Conservation (phyloP, 2,329 filamentous ascomycete species). For the Thelonectria rubi region DNA sequence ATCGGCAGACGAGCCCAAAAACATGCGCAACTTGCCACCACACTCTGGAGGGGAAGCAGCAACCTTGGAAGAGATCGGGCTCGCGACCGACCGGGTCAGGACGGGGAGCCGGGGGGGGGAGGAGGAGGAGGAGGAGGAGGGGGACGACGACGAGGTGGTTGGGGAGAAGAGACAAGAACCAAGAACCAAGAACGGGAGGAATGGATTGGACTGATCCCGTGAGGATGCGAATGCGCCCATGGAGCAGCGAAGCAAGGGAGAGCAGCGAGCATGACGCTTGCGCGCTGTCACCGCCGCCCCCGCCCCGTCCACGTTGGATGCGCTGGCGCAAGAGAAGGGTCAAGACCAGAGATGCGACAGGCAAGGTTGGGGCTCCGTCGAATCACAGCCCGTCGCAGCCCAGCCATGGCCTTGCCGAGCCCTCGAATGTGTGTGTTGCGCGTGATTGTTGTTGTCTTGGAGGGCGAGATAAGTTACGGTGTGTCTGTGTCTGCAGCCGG, state of each 20-base stretch:
- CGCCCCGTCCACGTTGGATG: slow-evolving; percentile 43
- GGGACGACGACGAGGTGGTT: not conserved
- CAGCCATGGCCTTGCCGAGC: slow-evolving; percentile 31
- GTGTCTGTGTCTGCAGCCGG: slow-evolving; percentile 26
- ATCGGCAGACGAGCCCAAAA: slow-evolving; percentile 27
- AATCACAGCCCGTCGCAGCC: slow-evolving; percentile 41
- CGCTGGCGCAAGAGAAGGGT: slow-evolving; percentile 41
- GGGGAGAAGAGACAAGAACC: not conserved
- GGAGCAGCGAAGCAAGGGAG: not conserved
- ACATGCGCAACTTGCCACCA: slow-evolving; percentile 30
- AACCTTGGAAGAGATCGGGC: slow-evolving; percentile 13
- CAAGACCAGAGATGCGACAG: slow-evolving; percentile 43
- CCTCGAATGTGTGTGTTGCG: slow-evolving; percentile 20
- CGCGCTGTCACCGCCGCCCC: slow-evolving; percentile 42
- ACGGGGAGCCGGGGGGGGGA: slow-evolving; percentile 1
- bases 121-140: not conserved
- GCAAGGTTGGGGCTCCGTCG: slow-evolving; percentile 30
- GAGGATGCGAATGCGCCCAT: slow-evolving; percentile 40
- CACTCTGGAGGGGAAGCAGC: slow-evolving; percentile 5
- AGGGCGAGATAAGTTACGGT: slow-evolving; percentile 40
- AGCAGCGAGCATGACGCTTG: slow-evolving; percentile 42
- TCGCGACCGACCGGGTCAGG: slow-evolving; percentile 8
- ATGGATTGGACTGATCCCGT: slow-evolving; percentile 31
- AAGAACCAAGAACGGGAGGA: slow-evolving; percentile 10
- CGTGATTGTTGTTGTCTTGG: slow-evolving; percentile 19